These are phyloP conservation scores for Candida golubevii DNA, from an alignment of 805 yeast genomes.

Conservation along the genomic window DNA sequence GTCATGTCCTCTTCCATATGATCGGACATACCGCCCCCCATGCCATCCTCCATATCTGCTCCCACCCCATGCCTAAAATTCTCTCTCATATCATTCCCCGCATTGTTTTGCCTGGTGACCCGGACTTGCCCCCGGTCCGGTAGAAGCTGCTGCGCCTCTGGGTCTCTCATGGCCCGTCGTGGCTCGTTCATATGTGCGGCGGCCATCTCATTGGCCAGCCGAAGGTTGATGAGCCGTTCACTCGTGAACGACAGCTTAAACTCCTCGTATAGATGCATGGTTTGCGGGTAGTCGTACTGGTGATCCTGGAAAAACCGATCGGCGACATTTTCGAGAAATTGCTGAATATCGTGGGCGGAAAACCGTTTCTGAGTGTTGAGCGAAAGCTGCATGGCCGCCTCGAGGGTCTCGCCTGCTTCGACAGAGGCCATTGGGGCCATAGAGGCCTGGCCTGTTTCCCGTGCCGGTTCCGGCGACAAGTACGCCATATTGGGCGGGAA, in stretches of 20 bases:
- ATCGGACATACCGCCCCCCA: too few species aligned
- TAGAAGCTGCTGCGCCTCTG: too few species aligned
- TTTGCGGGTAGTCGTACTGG: conserved; percentile 41
- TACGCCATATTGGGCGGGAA: conserved; percentile 9
- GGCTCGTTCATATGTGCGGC: not conserved
- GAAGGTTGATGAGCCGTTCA: conserved; percentile 34
- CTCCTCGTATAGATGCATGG: conserved; percentile 40
- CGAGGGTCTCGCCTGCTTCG: conserved; percentile 7
- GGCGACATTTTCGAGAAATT: conserved; percentile 38
- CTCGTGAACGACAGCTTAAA: conserved; percentile 39
- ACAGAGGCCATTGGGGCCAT: not conserved
- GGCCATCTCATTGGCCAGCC: conserved; percentile 6
- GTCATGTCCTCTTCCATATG: too few species aligned
- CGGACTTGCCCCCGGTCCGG: too few species aligned
- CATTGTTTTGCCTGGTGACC: too few species aligned
- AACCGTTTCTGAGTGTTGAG: conserved; percentile 3
- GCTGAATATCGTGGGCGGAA: conserved; percentile 31
- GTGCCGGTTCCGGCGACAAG: not conserved
- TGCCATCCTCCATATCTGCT: too few species aligned
- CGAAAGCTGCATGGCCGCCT: conserved; percentile 4
- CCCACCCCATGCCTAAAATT: too few species aligned
- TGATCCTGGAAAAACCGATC: conserved; percentile 39
- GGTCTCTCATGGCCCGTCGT: not conserved
- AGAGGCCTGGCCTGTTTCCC: not conserved
- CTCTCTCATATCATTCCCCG: too few species aligned